Conservation (phyloP, 495 filamentous ascomycete species). For the Patellaria atrata region DNA sequence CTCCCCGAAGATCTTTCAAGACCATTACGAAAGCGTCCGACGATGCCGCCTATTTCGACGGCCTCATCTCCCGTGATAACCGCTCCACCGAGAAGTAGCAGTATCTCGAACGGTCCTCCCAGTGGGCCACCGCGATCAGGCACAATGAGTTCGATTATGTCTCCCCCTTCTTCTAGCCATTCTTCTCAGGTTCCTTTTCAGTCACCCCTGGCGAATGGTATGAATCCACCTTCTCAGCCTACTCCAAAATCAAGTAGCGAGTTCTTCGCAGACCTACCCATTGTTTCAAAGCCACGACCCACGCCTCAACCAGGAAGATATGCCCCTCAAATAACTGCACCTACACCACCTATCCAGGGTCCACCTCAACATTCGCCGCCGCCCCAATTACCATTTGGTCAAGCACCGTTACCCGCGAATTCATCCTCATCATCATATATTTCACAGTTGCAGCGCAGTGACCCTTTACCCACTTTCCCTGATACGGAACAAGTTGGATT, state of each 20-base stretch:
- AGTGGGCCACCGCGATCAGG: constrained; percentile 27
- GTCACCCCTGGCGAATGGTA: constrained; percentile 1
- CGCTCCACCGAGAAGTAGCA: constrained; percentile 47
- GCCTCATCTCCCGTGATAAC: constrained; percentile 21
- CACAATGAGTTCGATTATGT: constrained; percentile 15
- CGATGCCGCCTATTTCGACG: constrained; percentile 20
- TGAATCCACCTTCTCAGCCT: constrained; percentile 14
- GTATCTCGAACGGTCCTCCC: constrained; percentile 29
- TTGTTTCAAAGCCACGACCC: constrained; percentile 42
- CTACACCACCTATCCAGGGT: constrained; percentile 17
- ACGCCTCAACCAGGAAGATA: constrained; percentile 36
- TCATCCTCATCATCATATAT: too few relatives aligned
- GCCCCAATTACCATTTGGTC: constrained; percentile 11
- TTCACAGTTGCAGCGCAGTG: constrained; percentile 39
- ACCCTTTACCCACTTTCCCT: constrained; percentile 29
- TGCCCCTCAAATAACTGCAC: constrained; percentile 31
- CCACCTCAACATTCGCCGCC: constrained; percentile 17
- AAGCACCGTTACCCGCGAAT: too few relatives aligned
- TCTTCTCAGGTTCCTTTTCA: constrained; percentile 13
- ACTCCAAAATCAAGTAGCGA: constrained; percentile 30
- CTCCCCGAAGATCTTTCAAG: constrained; percentile 74
- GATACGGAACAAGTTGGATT: too few relatives aligned
- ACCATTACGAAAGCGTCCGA: constrained; percentile 31
- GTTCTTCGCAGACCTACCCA: constrained; percentile 85
- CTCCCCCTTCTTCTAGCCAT: constrained; percentile 24